Conservation (phyloP, 2,329 filamentous ascomycete genomes). For the Gliomastix tumulicola region DNA sequence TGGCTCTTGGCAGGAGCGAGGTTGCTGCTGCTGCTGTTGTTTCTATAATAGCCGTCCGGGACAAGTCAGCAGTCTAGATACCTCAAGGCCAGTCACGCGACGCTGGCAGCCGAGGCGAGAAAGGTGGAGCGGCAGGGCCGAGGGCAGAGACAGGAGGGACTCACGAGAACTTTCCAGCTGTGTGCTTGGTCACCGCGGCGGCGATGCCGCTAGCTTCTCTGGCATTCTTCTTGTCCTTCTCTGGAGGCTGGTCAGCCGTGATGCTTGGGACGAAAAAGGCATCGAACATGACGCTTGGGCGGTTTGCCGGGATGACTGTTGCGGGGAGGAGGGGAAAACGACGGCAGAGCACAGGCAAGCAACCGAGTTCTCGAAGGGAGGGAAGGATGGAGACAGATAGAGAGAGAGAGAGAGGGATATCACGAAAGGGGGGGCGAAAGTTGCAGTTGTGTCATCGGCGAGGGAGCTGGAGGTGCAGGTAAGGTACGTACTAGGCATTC, state of each 20-base stretch:
- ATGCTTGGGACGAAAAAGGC: slow-evolving; percentile 3
- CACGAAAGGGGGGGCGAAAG: too few species aligned
- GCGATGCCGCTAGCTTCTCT: slow-evolving; percentile 45
- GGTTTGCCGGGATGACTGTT: background rate
- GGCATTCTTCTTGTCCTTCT: slow-evolving; percentile 49
- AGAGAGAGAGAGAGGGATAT: too few species aligned
- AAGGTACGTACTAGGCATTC: slow-evolving; percentile 29
- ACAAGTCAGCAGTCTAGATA: too few species aligned
- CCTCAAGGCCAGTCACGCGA: slow-evolving; percentile 9
- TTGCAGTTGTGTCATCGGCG: too few species aligned
- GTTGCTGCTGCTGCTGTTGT: slow-evolving; percentile 22
- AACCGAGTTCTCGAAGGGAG: too few species aligned
- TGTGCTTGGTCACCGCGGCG: slow-evolving; percentile 46
- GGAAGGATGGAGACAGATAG: too few species aligned
- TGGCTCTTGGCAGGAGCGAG: slow-evolving; percentile 20
- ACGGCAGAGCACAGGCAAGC: slow-evolving; percentile 5
- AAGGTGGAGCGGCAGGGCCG: slow-evolving; percentile 8
- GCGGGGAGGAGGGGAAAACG: slow-evolving; percentile 1
- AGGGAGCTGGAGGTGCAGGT: slow-evolving; percentile 1
- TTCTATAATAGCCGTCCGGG: too few species aligned
- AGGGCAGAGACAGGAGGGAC: slow-evolving; percentile 14
- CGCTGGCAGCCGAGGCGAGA: slow-evolving; percentile 19
- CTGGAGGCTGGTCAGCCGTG: slow-evolving; percentile 20
- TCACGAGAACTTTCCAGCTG: slow-evolving; percentile 44
- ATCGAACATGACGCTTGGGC: too few species aligned